Percentiles rank a stretch among this genome's conserved stretches.
Conservation (phyloP, 2,329 filamentous ascomycete species). For the Pseudofabraea citricarpa region DNA sequence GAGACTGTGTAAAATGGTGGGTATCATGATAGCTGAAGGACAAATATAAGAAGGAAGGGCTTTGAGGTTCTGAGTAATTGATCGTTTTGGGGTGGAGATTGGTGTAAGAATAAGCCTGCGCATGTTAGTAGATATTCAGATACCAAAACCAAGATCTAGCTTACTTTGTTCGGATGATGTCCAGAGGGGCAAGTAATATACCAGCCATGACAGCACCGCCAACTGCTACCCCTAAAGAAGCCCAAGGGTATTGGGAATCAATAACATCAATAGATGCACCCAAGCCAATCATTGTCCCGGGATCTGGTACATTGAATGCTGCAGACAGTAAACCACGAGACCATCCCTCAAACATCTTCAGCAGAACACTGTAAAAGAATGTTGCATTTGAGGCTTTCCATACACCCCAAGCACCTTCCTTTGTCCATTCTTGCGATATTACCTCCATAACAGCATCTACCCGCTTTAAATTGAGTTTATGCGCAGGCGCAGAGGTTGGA, state of each 20-base stretch:
- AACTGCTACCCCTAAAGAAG: constrained; percentile 69
- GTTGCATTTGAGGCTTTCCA: constrained; percentile 94
- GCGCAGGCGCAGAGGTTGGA: constrained; percentile 33
- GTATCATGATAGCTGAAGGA: constrained; percentile 65
- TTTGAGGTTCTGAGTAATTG: constrained; percentile 67
- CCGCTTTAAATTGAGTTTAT: constrained; percentile 67
- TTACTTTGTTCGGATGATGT: constrained; percentile 75
- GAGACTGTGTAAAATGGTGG: constrained; percentile 82
- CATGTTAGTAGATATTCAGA: constrained; percentile 24
- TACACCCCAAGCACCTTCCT: constrained; percentile 83
- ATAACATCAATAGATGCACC: constrained; percentile 52
- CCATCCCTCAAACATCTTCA: constrained; percentile 88
- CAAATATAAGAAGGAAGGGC: constrained; percentile 74
- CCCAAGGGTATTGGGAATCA: constrained; percentile 78
- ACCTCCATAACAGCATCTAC: constrained; percentile 82
- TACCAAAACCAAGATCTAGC: neutral
- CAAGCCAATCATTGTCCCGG: constrained; percentile 52
- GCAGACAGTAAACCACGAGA: constrained; percentile 86
- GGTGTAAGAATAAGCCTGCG: constrained; percentile 81
- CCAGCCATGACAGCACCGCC: constrained; percentile 66
- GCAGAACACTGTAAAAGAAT: constrained; percentile 83
- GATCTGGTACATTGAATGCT: constrained; percentile 82
- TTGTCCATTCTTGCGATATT: constrained; percentile 81
- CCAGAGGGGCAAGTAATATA: constrained; percentile 77
- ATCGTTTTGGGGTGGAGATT: constrained; percentile 69